Conservation (phyloP, 371 early-diverging fungal species). For the Haplosporangium sp. region DNA sequence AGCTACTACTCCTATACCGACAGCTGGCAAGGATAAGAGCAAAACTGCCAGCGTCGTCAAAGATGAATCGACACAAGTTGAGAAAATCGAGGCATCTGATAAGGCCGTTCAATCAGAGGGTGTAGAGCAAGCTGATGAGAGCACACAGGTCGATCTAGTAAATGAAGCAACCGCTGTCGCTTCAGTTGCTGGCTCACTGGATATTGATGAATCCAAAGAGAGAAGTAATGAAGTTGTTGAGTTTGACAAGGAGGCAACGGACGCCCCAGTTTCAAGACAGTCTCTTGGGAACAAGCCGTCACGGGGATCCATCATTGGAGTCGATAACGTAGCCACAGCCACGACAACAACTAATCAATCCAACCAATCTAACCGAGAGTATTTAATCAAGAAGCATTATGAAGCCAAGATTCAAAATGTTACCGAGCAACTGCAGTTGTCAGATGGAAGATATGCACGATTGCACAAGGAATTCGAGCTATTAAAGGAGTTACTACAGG, state of each 20-base stretch:
- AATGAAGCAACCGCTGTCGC: neutral
- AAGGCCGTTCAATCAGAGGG: constrained; percentile 42
- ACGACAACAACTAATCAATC: constrained; percentile 4
- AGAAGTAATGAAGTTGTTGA: neutral
- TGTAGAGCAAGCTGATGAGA: constrained; percentile 21
- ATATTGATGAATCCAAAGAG: neutral
- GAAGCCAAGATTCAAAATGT: constrained; percentile 52
- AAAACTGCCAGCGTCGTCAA: constrained; percentile 6
- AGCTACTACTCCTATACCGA: constrained; percentile 23
- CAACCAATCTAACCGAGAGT: constrained; percentile 43
- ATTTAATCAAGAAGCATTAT: constrained; percentile 57
- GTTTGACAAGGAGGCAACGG: neutral
- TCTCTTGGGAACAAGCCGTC: neutral
- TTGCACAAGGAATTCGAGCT: constrained; percentile 46
- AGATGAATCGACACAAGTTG: constrained; percentile 43
- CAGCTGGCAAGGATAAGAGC: neutral
- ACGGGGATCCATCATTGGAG: constrained; percentile 11
- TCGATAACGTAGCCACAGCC: neutral
- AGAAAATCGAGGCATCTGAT: constrained; percentile 23
- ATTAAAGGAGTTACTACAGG: constrained; percentile 36
- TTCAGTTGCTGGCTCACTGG: neutral
- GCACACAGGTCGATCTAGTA: constrained; percentile 23
- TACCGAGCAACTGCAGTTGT: constrained; percentile 44
- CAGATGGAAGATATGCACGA: constrained; percentile 41
- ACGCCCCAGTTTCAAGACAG: neutral